Base-by-base conservation (phyloP, 1,139 yeast species). In the Lodderomyces margitis region DNA sequence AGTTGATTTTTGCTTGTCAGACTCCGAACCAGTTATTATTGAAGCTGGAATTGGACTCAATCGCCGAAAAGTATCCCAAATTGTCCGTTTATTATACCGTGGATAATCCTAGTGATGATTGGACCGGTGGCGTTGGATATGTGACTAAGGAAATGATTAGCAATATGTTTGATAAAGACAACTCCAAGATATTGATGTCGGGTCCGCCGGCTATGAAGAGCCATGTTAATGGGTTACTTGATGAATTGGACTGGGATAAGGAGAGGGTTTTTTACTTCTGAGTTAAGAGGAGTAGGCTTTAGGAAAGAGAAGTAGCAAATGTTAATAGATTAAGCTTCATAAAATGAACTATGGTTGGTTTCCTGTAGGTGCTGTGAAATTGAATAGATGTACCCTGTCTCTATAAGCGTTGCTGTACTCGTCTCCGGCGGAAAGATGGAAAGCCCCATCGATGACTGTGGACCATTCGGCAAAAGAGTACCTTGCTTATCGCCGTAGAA, bases 171-270 rank as follows among this genome's bases (percentile, higher is more conserved):
- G 88, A 16, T 48, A 50, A 17, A 27, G 34, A 41, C 17, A 76
- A 74, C 12, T 71, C 76, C 45, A 75, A 80, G 51, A 66, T 85
- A 35, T 71, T 83, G 46, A 70, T 85, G 37, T 84, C 91, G 64
- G 94, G 94, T n/a, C 91, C 91, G 19, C 80, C 81, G 46, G 82
- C 72, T 36, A 78, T 85, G 86, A 82, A 80, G 55, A 71, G 70
- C 46, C 55, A 62, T 36, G 66, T 82, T 45, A 60, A 77, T 19
- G 68, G 68, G 31, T 66, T 70, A 39, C 70, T 87, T 21, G 65
- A 66, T 38, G 80, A 78, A 38, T 61, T 82, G 43, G 89, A 91
- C 1, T 85, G 87, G 82, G 74, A 70, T 15, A 72, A 74, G 44
- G 87, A 81, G 49, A 83, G 81, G 61, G 84, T 84, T n/a, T 84